Percentiles rank a stretch among this genome's conserved stretches.
These are phyloP conservation scores for Solanum chacoense DNA, from an alignment of 305 asterid species.

Conservation along the genomic window DNA sequence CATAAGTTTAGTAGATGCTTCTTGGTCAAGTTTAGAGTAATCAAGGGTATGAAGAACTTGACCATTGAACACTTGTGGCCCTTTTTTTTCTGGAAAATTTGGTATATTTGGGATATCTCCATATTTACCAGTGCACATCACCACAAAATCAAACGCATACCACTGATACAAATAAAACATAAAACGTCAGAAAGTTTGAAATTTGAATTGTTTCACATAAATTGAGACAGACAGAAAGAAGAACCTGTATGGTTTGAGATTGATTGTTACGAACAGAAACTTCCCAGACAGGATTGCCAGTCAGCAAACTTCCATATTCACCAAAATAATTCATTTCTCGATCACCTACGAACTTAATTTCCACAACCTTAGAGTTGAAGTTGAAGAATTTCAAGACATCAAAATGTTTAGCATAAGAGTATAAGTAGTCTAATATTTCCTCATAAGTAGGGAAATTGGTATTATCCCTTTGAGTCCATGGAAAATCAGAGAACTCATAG, in stretches of 20 bases:
- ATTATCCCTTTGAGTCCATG: conserved; percentile 82
- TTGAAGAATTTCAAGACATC: conserved; percentile 49
- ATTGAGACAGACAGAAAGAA: background rate
- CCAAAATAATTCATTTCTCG: background rate
- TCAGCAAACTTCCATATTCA: conserved; percentile 33
- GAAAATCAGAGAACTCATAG: conserved; percentile 83
- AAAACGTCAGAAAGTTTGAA: background rate
- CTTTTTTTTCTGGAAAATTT: conserved; percentile 44
- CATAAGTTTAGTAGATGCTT: conserved; percentile 30
- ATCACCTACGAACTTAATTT: conserved; percentile 48
- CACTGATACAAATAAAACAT: conserved; percentile 22
- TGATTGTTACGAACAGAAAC: conserved; percentile 47
- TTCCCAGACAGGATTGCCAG: conserved; percentile 70
- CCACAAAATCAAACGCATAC: conserved; percentile 62
- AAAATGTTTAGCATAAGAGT: conserved; percentile 54
- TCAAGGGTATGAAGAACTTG: conserved; percentile 63
- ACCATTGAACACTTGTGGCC: conserved; percentile 59
- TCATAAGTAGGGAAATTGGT: conserved; percentile 51
- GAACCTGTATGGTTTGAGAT: conserved; percentile 50
- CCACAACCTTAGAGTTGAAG: conserved; percentile 70
- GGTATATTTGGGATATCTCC: conserved; percentile 75
- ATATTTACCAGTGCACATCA: conserved; percentile 78
- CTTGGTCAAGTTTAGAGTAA: conserved; percentile 62
- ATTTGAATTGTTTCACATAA: background rate
- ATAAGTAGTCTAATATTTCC: conserved; percentile 59